These are phyloP conservation scores for Protomyces lactucae-debilis DNA, from an alignment of 1,139 yeast species.

Conservation along the genomic window DNA sequence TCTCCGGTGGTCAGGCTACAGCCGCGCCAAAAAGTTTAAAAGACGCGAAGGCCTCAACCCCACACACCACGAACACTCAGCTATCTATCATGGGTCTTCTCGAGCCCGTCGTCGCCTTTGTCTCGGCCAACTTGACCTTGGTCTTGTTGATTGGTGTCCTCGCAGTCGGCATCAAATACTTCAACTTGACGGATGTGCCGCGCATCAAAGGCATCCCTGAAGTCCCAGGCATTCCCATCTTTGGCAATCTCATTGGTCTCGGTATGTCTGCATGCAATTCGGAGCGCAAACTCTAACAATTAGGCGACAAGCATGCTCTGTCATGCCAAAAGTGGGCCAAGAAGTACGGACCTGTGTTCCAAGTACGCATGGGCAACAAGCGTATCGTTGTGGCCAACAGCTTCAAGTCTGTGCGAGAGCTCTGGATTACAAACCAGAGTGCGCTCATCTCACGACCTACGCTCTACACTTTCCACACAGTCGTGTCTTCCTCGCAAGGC, in stretches of 20 bases:
- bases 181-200: constrained; percentile 8
- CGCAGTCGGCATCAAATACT: background rate
- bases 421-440: constrained; percentile 54
- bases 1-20: no score
- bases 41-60: no score
- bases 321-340: constrained; percentile 50
- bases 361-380: constrained; percentile 55
- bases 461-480: constrained; percentile 60
- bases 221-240: constrained; percentile 40
- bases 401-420: constrained; percentile 48
- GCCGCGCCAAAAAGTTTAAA: no score
- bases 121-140: background rate
- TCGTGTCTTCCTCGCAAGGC: constrained; percentile 56
- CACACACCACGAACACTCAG: background rate
- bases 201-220: constrained; percentile 43
- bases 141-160: background rate
- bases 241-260: constrained; percentile 48
- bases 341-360: constrained; percentile 51
- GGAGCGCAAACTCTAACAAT: background rate
- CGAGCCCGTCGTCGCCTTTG: background rate
- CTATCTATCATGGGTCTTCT: background rate
- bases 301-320: constrained; percentile 44
- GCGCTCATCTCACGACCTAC: constrained; percentile 65
- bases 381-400: constrained; percentile 63
- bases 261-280: constrained; percentile 32